Evolutionary conservation across 495 filamentous ascomycete genomes (phyloP).

Genomic region (Tuber microsphaerosporum): DNA sequence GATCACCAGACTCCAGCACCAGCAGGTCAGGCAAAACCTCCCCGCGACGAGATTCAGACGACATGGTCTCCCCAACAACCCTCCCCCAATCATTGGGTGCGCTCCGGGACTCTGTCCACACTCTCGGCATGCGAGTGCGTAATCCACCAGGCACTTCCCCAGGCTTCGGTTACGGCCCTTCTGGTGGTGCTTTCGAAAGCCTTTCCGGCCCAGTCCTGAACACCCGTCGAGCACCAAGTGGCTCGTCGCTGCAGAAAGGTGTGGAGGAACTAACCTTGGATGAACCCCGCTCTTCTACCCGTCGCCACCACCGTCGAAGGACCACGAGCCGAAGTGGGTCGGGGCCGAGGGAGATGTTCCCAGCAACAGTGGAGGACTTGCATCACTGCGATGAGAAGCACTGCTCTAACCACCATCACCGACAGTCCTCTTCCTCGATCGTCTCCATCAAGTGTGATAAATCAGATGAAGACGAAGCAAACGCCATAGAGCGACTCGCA

Average conservation of each 20-base stretch:
- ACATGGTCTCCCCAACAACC: conserved; percentile 17
- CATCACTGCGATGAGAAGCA: conserved; percentile 33
- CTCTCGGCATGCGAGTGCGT: conserved; percentile 25
- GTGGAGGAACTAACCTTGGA: conserved; percentile 11
- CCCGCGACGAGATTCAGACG: conserved; percentile 8
- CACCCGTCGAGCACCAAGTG: conserved; percentile 22
- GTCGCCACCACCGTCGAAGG: conserved; percentile 25
- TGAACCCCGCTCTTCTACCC: conserved; percentile 15
- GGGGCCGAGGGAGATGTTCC: conserved; percentile 20
- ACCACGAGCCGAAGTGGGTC: conserved; percentile 22
- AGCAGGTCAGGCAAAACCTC: conserved; percentile 9
- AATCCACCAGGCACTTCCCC: conserved; percentile 18
- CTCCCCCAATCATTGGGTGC: conserved; percentile 29
- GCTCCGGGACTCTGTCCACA: conserved; percentile 22
- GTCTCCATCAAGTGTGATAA: conserved; percentile 37
- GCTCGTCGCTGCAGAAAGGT: conserved; percentile 18
- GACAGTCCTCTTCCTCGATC: conserved; percentile 31
- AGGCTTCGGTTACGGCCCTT: neutral
- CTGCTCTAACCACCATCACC: conserved; percentile 36
- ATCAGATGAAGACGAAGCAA: conserved; percentile 32
- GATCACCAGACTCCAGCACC: conserved; percentile 5
- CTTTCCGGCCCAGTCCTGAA: conserved; percentile 21
- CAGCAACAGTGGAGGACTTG: conserved; percentile 26
- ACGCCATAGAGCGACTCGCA: neutral
- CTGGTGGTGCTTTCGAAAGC: conserved; percentile 13